Percentiles rank a stretch among this genome's conserved stretches.
Conservation (phyloP, 345 rosid genomes). For the Microcos paniculata region DNA sequence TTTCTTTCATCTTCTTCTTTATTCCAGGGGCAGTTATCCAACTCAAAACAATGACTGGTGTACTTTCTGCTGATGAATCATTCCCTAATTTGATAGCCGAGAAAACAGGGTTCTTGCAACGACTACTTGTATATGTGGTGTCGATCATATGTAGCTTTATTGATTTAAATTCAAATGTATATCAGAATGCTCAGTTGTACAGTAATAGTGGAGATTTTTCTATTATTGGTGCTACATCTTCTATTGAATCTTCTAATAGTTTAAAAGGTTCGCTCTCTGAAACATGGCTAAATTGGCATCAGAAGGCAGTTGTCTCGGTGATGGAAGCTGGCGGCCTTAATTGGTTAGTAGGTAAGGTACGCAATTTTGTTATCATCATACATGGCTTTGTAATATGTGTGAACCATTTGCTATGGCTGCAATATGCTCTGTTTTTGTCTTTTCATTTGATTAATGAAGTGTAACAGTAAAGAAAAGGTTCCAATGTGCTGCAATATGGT, state of each 20-base stretch:
- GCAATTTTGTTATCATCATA: constrained; percentile 38
- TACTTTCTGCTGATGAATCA: constrained; percentile 50
- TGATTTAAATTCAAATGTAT: constrained; percentile 37
- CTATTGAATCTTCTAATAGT: constrained; percentile 30
- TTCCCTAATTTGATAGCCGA: constrained; percentile 37
- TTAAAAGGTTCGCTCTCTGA: constrained; percentile 32
- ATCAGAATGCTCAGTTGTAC: constrained; percentile 36
- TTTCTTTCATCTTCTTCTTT: constrained; percentile 2
- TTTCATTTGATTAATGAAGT: background rate
- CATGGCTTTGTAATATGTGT: background rate
- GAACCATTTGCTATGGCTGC: background rate
- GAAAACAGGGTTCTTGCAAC: constrained; percentile 46
- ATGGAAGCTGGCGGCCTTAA: constrained; percentile 89
- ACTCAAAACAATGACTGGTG: constrained; percentile 54
- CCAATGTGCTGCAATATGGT: background rate
- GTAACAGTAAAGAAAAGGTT: background rate
- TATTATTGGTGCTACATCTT: constrained; percentile 20
- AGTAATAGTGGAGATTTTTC: constrained; percentile 27
- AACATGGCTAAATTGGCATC: constrained; percentile 52
- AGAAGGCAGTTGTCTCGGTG: constrained; percentile 63
- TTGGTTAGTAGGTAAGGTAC: constrained; percentile 94
- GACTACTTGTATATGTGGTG: constrained; percentile 53
- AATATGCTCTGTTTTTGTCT: background rate
- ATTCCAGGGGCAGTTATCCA: constrained; percentile 70
- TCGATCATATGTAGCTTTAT: constrained; percentile 52